Base-by-base conservation (phyloP, 164 flowering plant species). In the Nymphaea thermarum region DNA sequence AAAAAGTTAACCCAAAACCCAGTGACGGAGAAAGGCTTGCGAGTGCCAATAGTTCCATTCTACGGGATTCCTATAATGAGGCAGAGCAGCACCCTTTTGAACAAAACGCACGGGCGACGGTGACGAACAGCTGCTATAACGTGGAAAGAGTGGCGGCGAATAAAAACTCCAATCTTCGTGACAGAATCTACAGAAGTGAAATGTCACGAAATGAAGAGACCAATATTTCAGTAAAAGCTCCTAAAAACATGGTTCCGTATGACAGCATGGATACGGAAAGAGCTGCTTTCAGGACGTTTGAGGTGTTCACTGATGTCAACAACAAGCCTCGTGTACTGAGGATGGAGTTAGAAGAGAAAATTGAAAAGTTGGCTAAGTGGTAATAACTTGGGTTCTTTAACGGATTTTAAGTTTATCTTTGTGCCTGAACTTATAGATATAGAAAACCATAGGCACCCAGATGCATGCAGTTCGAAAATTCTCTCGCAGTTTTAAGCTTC, bases 311-410 rank as follows among this genome's bases (percentile, higher is more conserved):
- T 60, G 87, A 82, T 76, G 72, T 82, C 61, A 70, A 70, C 70
- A 87, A 72, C 62, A 77, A 71, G 79, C 87, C 83, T 63, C 76
- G 84, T 61, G 79, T 82, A 77, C 62, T 88, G 55, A 71, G 77
- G 55, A 70, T 75, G 72, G 94, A 89, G 77, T 85, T 89, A 89
- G 97, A 93, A 74, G 94, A 89, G 75, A 83, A 89, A 76, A 85
- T 90, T 66, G 86, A 93, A 75, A 85, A 77, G 75, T 82, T 93
- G 61, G 96, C 96, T 60, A 86, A 80, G 68, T 72, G 81, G 98
- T 93, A 74, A 71, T 87, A 15, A 7, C 71, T 43, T 42, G 60
- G 45, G 44, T 62, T 7, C 66, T 64, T 67, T 47, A 47, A 14
- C 12, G 4, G 55, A 6, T 6, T 47, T 47, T 47, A 47, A 4